A percentile compares a stretch with the other conserved stretches of the same genome.
Evolutionary conservation across 139 green algal genomes (phyloP).

Genomic region (Chlorella sp.): DNA sequence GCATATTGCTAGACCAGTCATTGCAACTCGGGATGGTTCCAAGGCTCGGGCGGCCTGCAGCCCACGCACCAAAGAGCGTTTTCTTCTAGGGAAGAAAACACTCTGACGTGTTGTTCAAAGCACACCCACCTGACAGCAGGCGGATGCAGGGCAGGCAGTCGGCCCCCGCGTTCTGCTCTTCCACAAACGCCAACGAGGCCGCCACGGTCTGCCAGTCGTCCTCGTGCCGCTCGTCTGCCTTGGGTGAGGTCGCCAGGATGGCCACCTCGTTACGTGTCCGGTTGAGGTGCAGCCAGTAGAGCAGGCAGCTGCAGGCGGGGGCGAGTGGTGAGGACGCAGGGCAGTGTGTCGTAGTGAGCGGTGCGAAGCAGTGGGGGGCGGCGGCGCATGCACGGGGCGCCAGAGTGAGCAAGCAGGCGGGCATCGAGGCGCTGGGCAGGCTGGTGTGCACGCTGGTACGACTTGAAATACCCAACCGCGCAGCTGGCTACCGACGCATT

Average conservation of each 20-base stretch:
- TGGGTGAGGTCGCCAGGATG: too few relatives aligned
- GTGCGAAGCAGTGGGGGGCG: too few relatives aligned
- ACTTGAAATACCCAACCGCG: not conserved
- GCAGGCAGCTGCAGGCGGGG: not conserved
- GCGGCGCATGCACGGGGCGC: too few relatives aligned
- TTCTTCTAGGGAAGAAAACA: not conserved
- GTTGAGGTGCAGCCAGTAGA: not conserved
- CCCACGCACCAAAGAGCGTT: not conserved
- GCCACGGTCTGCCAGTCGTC: too few relatives aligned
- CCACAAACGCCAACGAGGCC: not conserved
- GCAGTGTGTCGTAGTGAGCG: not conserved
- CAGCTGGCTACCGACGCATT: too few relatives aligned
- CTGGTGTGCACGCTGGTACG: not conserved
- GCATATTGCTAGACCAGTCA: too few relatives aligned
- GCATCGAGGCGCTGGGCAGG: too few relatives aligned
- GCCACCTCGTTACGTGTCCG: not conserved
- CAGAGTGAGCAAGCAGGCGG: not conserved
- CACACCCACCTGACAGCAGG: slow-evolving; percentile 1
- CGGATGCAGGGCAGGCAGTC: slow-evolving; percentile 24
- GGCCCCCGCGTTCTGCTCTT: not conserved
- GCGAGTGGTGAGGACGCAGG: not conserved
- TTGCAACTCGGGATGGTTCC: too few relatives aligned
- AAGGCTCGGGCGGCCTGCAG: not conserved
- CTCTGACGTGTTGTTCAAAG: not conserved
- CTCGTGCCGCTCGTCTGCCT: too few relatives aligned